Conservation (phyloP, 805 yeast genomes). For the Wickerhamiella alocasiicola region DNA sequence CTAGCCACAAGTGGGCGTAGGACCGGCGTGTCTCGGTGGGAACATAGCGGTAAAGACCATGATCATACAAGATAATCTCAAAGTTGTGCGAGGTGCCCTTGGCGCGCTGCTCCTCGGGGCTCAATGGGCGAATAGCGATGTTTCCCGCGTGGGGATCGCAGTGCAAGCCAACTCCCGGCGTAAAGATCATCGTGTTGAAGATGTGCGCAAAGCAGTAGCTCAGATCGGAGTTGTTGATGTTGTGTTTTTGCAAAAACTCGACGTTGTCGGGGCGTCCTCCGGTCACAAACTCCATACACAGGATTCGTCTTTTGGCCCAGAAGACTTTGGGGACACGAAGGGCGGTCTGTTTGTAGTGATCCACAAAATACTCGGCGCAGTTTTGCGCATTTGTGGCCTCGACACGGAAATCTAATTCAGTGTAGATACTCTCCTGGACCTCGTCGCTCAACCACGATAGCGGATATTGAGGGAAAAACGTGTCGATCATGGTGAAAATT, state of each 20-base stretch:
- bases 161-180: slow-evolving; percentile 82
- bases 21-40: slow-evolving; percentile 63
- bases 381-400: slow-evolving; percentile 72
- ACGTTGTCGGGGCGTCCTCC: slow-evolving; percentile 79
- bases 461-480: slow-evolving; percentile 87
- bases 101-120: slow-evolving; percentile 20
- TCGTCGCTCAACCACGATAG: slow-evolving; percentile 94
- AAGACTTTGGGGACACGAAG: slow-evolving; percentile 63
- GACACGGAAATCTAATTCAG: slow-evolving; percentile 77
- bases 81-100: slow-evolving; percentile 49
- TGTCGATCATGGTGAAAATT: slow-evolving; percentile 61
- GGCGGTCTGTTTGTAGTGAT: slow-evolving; percentile 51
- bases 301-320: slow-evolving; percentile 53
- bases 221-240: slow-evolving; percentile 65
- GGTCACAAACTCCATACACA: slow-evolving; percentile 75
- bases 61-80: slow-evolving; percentile 86
- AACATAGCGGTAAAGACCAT: slow-evolving; percentile 82
- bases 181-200: slow-evolving; percentile 90
- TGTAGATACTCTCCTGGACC: slow-evolving; percentile 68
- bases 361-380: slow-evolving; percentile 56
- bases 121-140: slow-evolving; percentile 54
- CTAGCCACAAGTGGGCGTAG: slow-evolving; percentile 88
- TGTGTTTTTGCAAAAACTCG: slow-evolving; percentile 44
- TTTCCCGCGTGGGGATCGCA: slow-evolving; percentile 99
- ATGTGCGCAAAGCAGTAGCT: slow-evolving; percentile 78